Conservation (phyloP, 1,284 basidiomycete species). For the Trichosporon sp. region DNA sequence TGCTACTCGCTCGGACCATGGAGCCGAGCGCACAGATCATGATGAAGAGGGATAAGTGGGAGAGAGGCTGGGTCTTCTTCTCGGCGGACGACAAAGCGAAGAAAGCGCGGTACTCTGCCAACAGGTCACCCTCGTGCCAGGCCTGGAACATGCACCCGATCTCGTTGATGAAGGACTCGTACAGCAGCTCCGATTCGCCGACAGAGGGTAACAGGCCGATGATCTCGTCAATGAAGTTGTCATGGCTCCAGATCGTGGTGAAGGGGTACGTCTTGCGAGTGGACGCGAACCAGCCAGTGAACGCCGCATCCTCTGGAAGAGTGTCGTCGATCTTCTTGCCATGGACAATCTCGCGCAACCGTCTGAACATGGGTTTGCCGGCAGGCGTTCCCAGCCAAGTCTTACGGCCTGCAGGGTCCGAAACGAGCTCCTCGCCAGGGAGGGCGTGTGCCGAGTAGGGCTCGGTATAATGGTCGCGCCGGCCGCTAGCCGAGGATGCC, state of each 20-base stretch:
- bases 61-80: slow-evolving; percentile 50
- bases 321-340: slow-evolving; percentile 37
- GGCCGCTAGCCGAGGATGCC: slow-evolving; percentile 13
- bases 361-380: slow-evolving; percentile 49
- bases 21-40: slow-evolving; percentile 55
- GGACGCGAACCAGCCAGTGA: slow-evolving; percentile 54
- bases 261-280: slow-evolving; percentile 56
- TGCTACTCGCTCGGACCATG: slow-evolving; percentile 50
- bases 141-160: slow-evolving; percentile 51
- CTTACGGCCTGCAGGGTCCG: slow-evolving; percentile 44
- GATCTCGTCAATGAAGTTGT: slow-evolving; percentile 55
- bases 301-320: slow-evolving; percentile 52
- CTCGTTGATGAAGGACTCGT: slow-evolving; percentile 48
- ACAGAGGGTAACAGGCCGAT: slow-evolving; percentile 50
- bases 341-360: slow-evolving; percentile 30
- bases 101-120: slow-evolving; percentile 49
- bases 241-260: slow-evolving; percentile 58
- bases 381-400: slow-evolving; percentile 50
- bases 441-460: slow-evolving; percentile 45
- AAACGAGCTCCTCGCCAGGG: slow-evolving; percentile 51
- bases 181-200: slow-evolving; percentile 51
- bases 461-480: slow-evolving; percentile 35
- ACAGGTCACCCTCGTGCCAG: slow-evolving; percentile 51
- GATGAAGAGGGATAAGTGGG: slow-evolving; percentile 50
- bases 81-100: slow-evolving; percentile 47